phyloP scores from a whole-genome alignment of 73 alveolate species.

The Paramecium biaurelia region DNA sequence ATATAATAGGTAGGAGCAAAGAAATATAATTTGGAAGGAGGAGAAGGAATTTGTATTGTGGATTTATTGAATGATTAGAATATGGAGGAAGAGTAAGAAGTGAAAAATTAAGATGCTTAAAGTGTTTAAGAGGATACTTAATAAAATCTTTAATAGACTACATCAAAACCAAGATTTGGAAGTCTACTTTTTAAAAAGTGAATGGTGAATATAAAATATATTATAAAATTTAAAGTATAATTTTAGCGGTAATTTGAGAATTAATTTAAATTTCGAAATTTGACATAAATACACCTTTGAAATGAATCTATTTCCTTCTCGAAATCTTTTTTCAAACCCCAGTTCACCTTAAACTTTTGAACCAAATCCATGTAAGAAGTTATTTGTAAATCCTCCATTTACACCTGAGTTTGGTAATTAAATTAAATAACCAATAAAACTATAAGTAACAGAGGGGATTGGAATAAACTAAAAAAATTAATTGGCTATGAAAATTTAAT shows the following conservation, averaged over 20 bases:
- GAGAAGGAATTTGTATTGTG: slow-evolving; percentile 21
- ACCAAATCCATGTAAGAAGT: neutral
- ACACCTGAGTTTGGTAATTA: neutral
- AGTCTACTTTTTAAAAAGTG: neutral
- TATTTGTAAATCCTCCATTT: neutral
- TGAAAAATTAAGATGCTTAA: neutral
- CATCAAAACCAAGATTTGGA: neutral
- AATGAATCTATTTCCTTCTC: neutral
- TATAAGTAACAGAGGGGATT: neutral
- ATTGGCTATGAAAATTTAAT: neutral
- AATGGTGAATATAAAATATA: neutral
- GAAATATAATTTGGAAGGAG: neutral
- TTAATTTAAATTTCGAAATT: slow-evolving; percentile 1
- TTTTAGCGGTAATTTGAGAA: neutral
- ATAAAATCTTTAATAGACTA: neutral
- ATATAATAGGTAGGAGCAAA: neutral
- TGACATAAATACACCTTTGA: neutral
- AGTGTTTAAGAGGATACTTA: neutral
- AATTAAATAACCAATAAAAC: neutral
- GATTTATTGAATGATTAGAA: neutral
- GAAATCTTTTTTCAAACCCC: neutral
- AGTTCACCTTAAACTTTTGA: neutral
- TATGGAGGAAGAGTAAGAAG: neutral
- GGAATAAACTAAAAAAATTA: neutral
- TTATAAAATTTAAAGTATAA: neutral